Conservation (phyloP, 108 stramenopile genomes). For the Conticribra guillardii region DNA sequence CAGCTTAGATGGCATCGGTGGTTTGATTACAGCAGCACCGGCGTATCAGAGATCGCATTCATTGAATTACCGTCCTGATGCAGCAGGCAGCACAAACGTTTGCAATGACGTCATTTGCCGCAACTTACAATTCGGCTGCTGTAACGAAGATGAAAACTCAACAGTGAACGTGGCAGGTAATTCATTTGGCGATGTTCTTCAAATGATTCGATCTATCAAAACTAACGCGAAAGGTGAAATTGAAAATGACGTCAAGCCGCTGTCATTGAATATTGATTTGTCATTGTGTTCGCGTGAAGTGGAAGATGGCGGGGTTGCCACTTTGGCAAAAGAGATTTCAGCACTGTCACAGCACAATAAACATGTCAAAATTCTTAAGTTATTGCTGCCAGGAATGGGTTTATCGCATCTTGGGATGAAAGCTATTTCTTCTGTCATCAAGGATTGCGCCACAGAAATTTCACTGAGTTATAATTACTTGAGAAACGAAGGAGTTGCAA, state of each 20-base stretch:
- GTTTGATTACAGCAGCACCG: no score
- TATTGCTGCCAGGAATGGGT: neutral
- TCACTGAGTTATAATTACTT: neutral
- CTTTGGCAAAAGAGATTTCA: neutral
- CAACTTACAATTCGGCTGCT: no score
- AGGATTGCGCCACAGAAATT: neutral
- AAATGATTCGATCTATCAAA: neutral
- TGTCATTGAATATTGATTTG: neutral
- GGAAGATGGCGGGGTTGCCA: neutral
- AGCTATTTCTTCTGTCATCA: neutral
- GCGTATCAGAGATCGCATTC: no score
- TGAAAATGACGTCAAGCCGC: neutral
- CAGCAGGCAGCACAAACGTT: no score
- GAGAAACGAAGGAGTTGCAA: neutral
- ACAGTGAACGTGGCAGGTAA: no score
- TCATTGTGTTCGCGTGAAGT: neutral
- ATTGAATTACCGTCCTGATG: no score
- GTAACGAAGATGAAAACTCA: no score
- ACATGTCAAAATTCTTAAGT: neutral
- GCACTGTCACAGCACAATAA: neutral
- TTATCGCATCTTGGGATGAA: neutral
- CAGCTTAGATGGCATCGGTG: no score
- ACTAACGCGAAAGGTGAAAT: neutral
- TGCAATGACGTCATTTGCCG: no score
- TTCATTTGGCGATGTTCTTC: no score